These are phyloP conservation scores for Monosporascus sp. DNA, from an alignment of 2,329 filamentous ascomycete genomes.

Conservation along the genomic window DNA sequence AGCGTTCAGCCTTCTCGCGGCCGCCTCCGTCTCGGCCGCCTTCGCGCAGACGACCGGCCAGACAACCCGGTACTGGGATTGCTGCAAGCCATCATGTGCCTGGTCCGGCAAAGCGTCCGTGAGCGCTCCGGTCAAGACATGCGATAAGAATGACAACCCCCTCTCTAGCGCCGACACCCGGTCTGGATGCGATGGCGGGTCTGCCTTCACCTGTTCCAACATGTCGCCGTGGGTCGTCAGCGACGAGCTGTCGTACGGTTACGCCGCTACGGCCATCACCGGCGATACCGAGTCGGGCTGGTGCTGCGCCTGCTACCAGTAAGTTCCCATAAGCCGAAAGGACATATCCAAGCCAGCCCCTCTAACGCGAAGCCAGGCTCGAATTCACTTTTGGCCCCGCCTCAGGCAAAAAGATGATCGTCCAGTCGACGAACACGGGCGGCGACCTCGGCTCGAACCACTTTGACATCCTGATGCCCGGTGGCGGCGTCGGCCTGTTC, in stretches of 20 bases:
- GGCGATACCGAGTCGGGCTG: conserved; percentile 41
- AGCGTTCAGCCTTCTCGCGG: conserved; percentile 9
- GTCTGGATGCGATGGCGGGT: conserved; percentile 43
- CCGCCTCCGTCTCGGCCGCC: conserved; percentile 4
- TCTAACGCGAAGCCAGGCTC: conserved; percentile 9
- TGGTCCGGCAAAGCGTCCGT: conserved; percentile 43
- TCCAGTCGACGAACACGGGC: conserved; percentile 54
- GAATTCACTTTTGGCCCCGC: conserved; percentile 36
- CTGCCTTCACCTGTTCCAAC: conserved; percentile 45
- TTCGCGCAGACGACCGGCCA: conserved; percentile 12
- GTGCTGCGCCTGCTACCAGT: conserved; percentile 54
- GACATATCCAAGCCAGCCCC: background rate
- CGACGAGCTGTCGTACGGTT: conserved; percentile 48
- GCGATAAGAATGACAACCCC: conserved; percentile 39
- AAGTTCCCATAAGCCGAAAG: conserved; percentile 12
- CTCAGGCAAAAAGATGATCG: conserved; percentile 49
- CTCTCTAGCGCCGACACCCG: conserved; percentile 35
- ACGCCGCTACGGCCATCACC: conserved; percentile 43
- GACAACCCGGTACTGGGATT: conserved; percentile 41
- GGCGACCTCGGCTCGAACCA: conserved; percentile 45
- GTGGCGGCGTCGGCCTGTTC: conserved; percentile 45
- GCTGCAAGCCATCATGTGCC: conserved; percentile 52
- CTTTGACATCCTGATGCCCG: conserved; percentile 45
- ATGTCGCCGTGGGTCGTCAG: conserved; percentile 49
- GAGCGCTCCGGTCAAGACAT: conserved; percentile 36